Base-by-base conservation (phyloP, 768 basidiomycete genomes). In the Dacryopinax primogenitus region DNA sequence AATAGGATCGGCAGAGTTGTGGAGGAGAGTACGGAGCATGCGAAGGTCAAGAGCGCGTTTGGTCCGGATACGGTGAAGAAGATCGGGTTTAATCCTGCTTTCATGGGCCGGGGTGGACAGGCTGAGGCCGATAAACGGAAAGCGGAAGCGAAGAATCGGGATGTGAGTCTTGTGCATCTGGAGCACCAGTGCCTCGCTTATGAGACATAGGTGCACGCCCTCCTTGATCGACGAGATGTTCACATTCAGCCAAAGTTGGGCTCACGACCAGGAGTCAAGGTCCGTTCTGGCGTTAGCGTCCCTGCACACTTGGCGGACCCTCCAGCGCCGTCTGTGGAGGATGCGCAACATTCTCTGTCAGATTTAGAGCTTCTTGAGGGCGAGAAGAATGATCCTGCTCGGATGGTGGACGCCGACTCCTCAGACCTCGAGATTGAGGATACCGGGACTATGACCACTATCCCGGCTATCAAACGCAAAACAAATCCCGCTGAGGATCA, bases 71-170 rank as follows among this genome's bases (percentile, higher is more conserved):
- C 51, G 26, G 51, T 58, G 26, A 58, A 30, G 13, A 58, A 21
- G 51, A 58, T 58, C 6, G 51, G 51, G 4, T 58, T 58, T 21
- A 58, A 58, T 21, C 51, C 51, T 30, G 51, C 51, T 58, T 21
- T 28, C 32, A 58, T 58, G 51, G 51, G 51, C 12, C 30, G 23
- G 4, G 51, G 51, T 30, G 51, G 13, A 30, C 26, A 15, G 26
- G 51, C 51, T 3, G 51, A 58, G 26, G 51, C 11, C 9, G 32
- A 21, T 30, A 58, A 32, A 30, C 51, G 51, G 13, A 58, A 58
- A 18, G 51, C 51, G 21, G 51, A 58, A 30, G 51, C 51, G 51
- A 58, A 58, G 51, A 58, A 58, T 32, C 51, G 51, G 13, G 51
- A 58, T 30, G 51, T 58, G 15, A 15, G 51, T 58, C 51, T 30